A percentile compares a stretch with the other conserved stretches of the same genome.
phyloP scores from a whole-genome alignment of 768 basidiomycete species.

The Termitomyces sp. region DNA sequence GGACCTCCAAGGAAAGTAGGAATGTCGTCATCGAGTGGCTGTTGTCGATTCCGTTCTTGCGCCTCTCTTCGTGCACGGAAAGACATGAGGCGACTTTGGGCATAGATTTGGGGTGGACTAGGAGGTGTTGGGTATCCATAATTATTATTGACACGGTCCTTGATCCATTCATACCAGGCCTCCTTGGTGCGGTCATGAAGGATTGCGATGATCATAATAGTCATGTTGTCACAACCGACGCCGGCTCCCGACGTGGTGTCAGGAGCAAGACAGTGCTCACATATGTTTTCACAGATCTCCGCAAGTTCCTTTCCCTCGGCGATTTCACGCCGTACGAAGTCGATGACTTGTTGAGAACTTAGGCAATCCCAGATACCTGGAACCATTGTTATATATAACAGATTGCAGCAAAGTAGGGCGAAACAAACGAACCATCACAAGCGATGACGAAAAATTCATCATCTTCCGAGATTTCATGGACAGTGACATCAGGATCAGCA shows the following conservation, averaged over 20 bases:
- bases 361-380: constrained; percentile 99
- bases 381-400: constrained; percentile 7
- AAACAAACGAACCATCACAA: constrained; percentile 74
- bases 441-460: constrained; percentile 97
- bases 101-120: constrained; percentile 72
- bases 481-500: constrained; percentile 85
- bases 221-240: constrained; percentile 99
- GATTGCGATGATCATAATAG: constrained; percentile 85
- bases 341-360: constrained; percentile 87
- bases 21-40: constrained; percentile 29
- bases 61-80: constrained; percentile 63
- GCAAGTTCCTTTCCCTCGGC: constrained; percentile 72
- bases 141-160: constrained; percentile 70
- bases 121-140: constrained; percentile 80
- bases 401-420: constrained; percentile 1
- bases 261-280: constrained; percentile 91
- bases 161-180: constrained; percentile 91
- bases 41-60: constrained; percentile 29
- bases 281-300: constrained; percentile 88
- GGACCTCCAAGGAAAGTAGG: constrained; percentile 30
- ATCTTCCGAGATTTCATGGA: constrained; percentile 77
- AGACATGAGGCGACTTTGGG: constrained; percentile 56
- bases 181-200: constrained; percentile 84
- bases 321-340: constrained; percentile 80
- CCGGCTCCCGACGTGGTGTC: constrained; percentile 88